Conservation (phyloP, 202 grass and related monocot genomes). For the Brachypodium distachyon region DNA sequence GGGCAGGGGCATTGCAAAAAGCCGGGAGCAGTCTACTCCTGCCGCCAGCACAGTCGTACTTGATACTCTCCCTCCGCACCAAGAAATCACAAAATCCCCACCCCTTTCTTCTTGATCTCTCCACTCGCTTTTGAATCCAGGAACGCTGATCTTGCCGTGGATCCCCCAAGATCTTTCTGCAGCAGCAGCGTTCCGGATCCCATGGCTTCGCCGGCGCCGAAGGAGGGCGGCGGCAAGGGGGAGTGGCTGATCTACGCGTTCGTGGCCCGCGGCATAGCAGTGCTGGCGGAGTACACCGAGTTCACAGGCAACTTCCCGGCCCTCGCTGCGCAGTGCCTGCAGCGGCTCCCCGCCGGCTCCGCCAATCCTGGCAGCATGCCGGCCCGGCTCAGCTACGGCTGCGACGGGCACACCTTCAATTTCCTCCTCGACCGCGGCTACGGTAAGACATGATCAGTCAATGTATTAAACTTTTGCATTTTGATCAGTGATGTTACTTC, state of each 20-base stretch:
- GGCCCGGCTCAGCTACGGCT: conserved; percentile 68
- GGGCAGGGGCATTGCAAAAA: no score
- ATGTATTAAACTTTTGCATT: not conserved
- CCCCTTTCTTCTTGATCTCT: not conserved
- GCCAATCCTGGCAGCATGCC: conserved; percentile 10
- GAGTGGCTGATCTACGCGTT: conserved; percentile 91
- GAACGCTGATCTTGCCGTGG: conserved; percentile 1
- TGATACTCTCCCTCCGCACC: not conserved
- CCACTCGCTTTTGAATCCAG: not conserved
- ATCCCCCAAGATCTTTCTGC: conserved; percentile 5
- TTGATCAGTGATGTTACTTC: not conserved
- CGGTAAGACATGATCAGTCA: conserved; percentile 21
- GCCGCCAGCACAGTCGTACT: not conserved
- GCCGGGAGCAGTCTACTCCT: conserved; percentile 5
- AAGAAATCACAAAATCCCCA: conserved; percentile 18
- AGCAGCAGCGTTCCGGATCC: not conserved
- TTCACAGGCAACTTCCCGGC: conserved; percentile 92
- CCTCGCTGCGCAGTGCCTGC: conserved; percentile 73
- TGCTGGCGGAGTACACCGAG: conserved; percentile 91
- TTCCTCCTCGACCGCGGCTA: conserved; percentile 84
- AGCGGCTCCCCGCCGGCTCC: conserved; percentile 59
- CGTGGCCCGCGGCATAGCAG: conserved; percentile 85
- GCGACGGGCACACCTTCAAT: conserved; percentile 79
- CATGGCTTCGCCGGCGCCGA: conserved; percentile 21
- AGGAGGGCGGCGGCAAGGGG: conserved; percentile 25